These are phyloP conservation scores for Globisporangium takayamanum DNA, from an alignment of 352 stramenopile genomes.

Conservation along the genomic window DNA sequence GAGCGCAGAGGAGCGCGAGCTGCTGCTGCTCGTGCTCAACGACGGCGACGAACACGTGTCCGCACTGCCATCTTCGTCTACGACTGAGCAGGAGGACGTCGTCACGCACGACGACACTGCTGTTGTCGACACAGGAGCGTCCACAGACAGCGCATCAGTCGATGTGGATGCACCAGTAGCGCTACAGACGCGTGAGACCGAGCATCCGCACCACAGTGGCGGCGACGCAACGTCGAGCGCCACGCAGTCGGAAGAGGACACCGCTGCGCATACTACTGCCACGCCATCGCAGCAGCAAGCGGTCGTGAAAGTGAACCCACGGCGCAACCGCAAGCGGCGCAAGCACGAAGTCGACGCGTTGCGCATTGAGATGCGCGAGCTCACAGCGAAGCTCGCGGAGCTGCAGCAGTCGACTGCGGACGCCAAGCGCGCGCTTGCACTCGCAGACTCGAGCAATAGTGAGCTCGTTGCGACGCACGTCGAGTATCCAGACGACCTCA, in stretches of 20 bases:
- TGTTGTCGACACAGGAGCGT: not conserved
- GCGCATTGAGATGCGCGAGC: conserved; percentile 3
- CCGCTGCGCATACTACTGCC: too few relatives aligned
- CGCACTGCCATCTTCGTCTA: not conserved
- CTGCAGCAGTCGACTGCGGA: not conserved
- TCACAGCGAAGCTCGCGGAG: not conserved
- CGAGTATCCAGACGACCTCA: not conserved
- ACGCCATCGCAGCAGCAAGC: too few relatives aligned
- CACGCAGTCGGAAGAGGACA: not conserved
- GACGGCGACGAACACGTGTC: not conserved
- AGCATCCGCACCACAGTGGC: too few relatives aligned
- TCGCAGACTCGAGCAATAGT: not conserved
- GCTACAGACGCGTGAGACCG: too few relatives aligned
- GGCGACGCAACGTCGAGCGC: too few relatives aligned
- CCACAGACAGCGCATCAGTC: too few relatives aligned
- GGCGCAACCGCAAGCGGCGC: too few relatives aligned
- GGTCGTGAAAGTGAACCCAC: not conserved
- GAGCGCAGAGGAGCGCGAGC: conserved; percentile 2
- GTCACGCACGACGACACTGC: not conserved
- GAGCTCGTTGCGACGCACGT: conserved; percentile 2
- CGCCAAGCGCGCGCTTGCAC: not conserved
- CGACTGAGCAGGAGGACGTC: not conserved
- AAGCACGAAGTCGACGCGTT: not conserved
- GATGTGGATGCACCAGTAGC: too few relatives aligned
- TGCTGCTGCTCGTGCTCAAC: conserved; percentile 3